Evolutionary conservation across 2,329 filamentous ascomycete species (phyloP).

Genomic region (Stenocarpella maydis): DNA sequence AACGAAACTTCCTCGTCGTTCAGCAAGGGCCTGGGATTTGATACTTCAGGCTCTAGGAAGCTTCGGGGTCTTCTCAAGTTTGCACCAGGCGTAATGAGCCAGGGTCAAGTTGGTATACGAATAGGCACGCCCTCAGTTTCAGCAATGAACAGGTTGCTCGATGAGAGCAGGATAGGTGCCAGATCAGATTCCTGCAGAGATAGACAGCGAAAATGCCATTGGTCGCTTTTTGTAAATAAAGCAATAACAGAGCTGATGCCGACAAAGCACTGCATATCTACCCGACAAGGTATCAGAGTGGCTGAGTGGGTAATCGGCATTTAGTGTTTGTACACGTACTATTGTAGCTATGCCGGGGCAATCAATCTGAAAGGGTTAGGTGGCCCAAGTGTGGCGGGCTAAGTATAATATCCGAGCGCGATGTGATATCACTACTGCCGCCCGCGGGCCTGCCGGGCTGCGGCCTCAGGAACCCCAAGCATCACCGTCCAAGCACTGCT

Average conservation of each 20-base stretch:
- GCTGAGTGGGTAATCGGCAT: too few species aligned
- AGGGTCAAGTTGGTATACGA: neutral
- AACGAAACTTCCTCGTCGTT: neutral
- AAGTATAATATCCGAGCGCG: neutral
- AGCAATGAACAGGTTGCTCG: neutral
- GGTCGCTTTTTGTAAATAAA: neutral
- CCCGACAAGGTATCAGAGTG: too few species aligned
- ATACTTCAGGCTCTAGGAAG: neutral
- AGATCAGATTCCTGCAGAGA: neutral
- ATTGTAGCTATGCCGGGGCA: neutral
- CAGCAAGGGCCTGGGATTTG: neutral
- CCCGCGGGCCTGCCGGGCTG: constrained; percentile 13
- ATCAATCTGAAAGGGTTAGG: constrained; percentile 5
- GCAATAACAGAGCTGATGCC: neutral
- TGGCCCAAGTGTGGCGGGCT: constrained; percentile 12
- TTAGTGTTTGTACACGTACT: too few species aligned
- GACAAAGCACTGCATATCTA: neutral
- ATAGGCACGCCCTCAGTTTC: neutral
- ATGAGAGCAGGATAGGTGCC: too few species aligned
- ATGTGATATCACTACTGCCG: constrained; percentile 30
- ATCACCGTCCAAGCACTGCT: constrained; percentile 26
- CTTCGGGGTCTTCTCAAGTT: neutral
- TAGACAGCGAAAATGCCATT: neutral
- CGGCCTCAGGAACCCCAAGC: constrained; percentile 24
- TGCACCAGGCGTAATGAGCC: neutral